Evolutionary conservation across 2,329 filamentous ascomycete genomes (phyloP).

Genomic region (Didymella exigua): DNA sequence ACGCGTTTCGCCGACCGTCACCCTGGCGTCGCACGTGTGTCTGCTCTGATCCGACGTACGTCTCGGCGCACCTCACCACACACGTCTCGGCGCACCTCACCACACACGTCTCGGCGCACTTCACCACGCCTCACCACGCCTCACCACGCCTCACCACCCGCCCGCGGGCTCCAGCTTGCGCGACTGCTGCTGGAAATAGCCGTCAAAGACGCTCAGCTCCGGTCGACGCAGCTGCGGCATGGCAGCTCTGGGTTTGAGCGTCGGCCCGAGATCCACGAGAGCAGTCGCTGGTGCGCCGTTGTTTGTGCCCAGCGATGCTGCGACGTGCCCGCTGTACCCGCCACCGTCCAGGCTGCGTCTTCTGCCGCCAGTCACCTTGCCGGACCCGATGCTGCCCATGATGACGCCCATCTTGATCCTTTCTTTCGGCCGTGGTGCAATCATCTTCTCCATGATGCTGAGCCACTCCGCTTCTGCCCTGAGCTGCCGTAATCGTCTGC

Average conservation of each 20-base stretch:
- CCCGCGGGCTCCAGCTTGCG: constrained; percentile 29
- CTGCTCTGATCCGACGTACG: background rate
- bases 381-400: constrained; percentile 37
- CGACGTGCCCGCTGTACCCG: constrained; percentile 40
- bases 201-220: constrained; percentile 45
- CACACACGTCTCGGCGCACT: background rate
- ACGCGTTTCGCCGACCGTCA: background rate
- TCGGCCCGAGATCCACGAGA: constrained; percentile 24
- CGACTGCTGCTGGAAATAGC: constrained; percentile 44
- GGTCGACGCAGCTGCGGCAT: constrained; percentile 26
- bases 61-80: too few species aligned
- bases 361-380: constrained; percentile 33
- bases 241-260: background rate
- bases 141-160: constrained; percentile 26
- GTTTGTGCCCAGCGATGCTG: constrained; percentile 25
- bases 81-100: too few species aligned
- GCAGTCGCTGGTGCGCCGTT: constrained; percentile 18
- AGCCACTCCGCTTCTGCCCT: constrained; percentile 44
- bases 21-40: background rate
- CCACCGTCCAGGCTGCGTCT: constrained; percentile 45
- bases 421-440: constrained; percentile 39
- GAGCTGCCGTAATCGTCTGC: constrained; percentile 40
- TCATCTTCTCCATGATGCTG: constrained; percentile 46
- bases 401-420: constrained; percentile 43
- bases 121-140: too few species aligned